Evolutionary conservation across 2,329 filamentous ascomycete species (phyloP), one percentile per base, ranked within the genome.

Genomic region (Periglandula ipomoeae): DNA sequence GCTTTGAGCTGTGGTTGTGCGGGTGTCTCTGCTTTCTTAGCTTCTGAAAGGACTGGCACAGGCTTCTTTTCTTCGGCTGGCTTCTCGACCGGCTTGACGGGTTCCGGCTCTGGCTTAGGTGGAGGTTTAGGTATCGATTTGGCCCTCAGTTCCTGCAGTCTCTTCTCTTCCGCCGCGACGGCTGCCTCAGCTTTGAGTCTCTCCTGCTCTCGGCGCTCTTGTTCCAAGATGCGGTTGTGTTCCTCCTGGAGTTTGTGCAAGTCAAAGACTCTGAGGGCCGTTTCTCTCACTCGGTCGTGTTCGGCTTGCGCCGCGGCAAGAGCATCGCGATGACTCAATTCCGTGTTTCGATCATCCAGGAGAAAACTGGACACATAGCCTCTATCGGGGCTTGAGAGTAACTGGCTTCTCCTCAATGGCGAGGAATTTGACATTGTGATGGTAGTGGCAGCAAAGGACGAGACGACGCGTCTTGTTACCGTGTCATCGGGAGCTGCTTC

Each of bases 231-330:
- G 11, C 67, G 63, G 32, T 65, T 59, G 51, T 71, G 65, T 53
- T 75, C 67, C 53, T 73, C 65, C 46, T 72, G 62, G 15, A 73
- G 57, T 50, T 73, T 66, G 50, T 79, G 68, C 37, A 75, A 62
- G 50, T 74, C 65, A 48, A 69, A 74, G 6, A 72, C 72, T 15
- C 69, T 66, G 32, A 77, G 61, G 7, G 76, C 76, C 26, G 66
- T 65, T 47, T 73, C 66, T 24, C 75, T 74, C 10, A 91, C 76
- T 24, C 78, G 74, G 34, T 85, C 78, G 61, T 89, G 86, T 58
- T 84, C 78, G 13, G 73, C 72, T 44, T 79, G 79, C 4, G 84
- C 84, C 42, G 77, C 76, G 41, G 77, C 78, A 15, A 91, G 74
- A 13, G 84, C 84, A 56, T 81, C 76, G 50, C 76, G 74, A 60